Percentiles rank a stretch among this genome's conserved stretches.
phyloP scores from a whole-genome alignment of 768 basidiomycete species.

The Suillus luteus region DNA sequence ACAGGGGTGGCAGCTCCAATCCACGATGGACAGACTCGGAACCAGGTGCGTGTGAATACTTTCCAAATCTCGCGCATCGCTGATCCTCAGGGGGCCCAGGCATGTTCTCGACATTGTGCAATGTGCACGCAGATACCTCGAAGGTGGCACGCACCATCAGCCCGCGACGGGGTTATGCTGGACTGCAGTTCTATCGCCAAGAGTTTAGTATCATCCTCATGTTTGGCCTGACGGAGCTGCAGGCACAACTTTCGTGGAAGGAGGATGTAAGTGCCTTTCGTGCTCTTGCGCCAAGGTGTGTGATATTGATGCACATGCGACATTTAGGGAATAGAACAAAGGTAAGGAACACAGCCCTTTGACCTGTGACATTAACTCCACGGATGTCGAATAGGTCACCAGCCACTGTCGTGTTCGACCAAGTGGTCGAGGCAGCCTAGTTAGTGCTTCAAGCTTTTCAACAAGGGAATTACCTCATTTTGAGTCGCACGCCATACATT shows the following conservation, averaged over 20 bases:
- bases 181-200: conserved; percentile 32
- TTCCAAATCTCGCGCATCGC: neutral
- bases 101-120: conserved; percentile 30
- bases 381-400: conserved; percentile 26
- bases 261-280: conserved; percentile 37
- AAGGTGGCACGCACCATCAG: conserved; percentile 32
- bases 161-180: conserved; percentile 32
- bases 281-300: neutral
- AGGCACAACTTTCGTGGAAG: conserved; percentile 47
- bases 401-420: conserved; percentile 34
- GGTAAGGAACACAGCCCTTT: conserved; percentile 14
- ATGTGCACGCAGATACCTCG: conserved; percentile 30
- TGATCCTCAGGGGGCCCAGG: conserved; percentile 17
- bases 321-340: conserved; percentile 23
- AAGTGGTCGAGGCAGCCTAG: conserved; percentile 32
- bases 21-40: conserved; percentile 36
- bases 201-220: conserved; percentile 43
- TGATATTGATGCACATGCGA: conserved; percentile 4
- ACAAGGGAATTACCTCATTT: neutral
- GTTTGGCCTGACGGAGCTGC: conserved; percentile 49
- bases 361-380: conserved; percentile 10
- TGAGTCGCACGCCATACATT: neutral
- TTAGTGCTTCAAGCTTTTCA: neutral
- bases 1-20: conserved; percentile 24
- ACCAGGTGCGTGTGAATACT: conserved; percentile 22